Evolutionary conservation across 257 asterid species (phyloP).

Genomic region (Pogostemon cablin): DNA sequence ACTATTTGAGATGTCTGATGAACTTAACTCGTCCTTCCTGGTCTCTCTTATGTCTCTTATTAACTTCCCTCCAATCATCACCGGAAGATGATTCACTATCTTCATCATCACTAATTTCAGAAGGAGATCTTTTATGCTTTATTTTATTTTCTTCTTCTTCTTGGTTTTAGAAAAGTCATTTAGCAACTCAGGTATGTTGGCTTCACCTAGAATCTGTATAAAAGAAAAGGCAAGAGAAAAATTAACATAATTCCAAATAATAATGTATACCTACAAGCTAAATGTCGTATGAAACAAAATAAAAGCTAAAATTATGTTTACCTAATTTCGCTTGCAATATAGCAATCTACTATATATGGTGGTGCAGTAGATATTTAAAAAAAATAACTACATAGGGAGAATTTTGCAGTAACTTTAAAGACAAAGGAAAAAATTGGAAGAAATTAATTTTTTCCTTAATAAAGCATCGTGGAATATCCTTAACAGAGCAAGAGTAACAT

Average conservation of each 20-base stretch:
- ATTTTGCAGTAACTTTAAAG: too few species aligned
- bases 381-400: too few species aligned
- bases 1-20: conserved; percentile 57
- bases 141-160: conserved; percentile 49
- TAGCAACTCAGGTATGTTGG: conserved; percentile 70
- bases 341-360: too few species aligned
- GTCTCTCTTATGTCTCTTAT: conserved; percentile 51
- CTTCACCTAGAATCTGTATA: conserved; percentile 75
- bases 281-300: neutral
- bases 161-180: conserved; percentile 58
- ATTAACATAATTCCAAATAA: conserved; percentile 2
- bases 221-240: neutral
- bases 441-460: too few species aligned
- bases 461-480: too few species aligned
- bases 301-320: neutral
- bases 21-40: conserved; percentile 40
- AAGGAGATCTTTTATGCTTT: conserved; percentile 50
- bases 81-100: conserved; percentile 46
- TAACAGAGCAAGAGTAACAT: too few species aligned
- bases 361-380: too few species aligned
- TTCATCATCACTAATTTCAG: conserved; percentile 37
- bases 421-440: too few species aligned
- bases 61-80: conserved; percentile 38
- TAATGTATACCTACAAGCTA: neutral
- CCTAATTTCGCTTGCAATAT: too few species aligned